These are phyloP conservation scores for Elaeis guineensis DNA, from an alignment of 176 grass and related monocot species.

Conservation along the genomic window DNA sequence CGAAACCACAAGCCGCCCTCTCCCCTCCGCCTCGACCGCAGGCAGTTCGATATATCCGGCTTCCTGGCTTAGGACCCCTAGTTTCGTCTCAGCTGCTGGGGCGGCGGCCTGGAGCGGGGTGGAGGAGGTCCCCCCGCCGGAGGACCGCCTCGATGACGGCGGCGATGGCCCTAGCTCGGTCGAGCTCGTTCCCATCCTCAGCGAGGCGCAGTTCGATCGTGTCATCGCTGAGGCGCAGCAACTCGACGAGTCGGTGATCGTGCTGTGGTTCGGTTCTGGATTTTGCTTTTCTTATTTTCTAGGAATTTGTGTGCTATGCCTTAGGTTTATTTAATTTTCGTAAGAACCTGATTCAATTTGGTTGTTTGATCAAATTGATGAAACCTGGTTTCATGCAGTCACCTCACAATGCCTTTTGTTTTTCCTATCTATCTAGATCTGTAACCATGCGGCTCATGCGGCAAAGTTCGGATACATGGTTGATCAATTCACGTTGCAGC, in stretches of 20 bases:
- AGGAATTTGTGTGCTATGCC: too few species aligned
- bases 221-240: conserved; percentile 56
- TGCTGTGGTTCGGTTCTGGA: conserved; percentile 47
- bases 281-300: not conserved
- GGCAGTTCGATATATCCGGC: conserved; percentile 24
- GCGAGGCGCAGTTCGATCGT: conserved; percentile 61
- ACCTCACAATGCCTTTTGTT: too few species aligned
- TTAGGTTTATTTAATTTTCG: too few species aligned
- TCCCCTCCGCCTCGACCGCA: conserved; percentile 10
- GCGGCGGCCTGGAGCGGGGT: conserved; percentile 7
- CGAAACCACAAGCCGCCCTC: not conserved
- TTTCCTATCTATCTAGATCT: too few species aligned
- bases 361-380: too few species aligned
- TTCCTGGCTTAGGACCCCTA: not conserved
- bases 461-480: too few species aligned
- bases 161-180: conserved; percentile 40
- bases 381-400: too few species aligned
- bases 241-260: conserved; percentile 43
- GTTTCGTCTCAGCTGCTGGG: conserved; percentile 5
- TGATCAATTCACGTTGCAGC: too few species aligned
- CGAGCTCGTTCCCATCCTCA: conserved; percentile 47
- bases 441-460: too few species aligned
- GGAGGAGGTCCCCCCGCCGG: not conserved
- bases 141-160: conserved; percentile 1
- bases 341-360: too few species aligned